Base-by-base conservation (phyloP, 441 rosid genomes). In the Rhodomyrtus psidioides region DNA sequence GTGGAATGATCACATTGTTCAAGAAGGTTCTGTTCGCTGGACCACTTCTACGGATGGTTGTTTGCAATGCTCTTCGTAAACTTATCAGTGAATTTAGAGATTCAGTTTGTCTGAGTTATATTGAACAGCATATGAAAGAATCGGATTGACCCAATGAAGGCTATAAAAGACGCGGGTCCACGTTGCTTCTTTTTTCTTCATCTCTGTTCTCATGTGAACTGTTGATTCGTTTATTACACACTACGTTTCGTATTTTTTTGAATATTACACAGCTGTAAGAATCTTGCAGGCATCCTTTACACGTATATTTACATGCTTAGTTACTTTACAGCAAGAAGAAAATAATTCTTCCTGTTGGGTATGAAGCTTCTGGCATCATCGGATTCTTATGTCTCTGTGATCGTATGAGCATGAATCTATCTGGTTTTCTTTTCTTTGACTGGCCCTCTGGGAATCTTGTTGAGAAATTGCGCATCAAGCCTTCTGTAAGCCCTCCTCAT, bases 391-490 rank as follows among this genome's bases (percentile, higher is more conserved):
- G 79, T 65, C 49, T 42, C 6, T 28, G 83, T 16, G 27, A 46
- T 53, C n/a, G 59, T 54, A 2, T 82, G 9, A 14, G 60, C 56
- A 55, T 23, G 23, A 55, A 82, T 39, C 44, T 56, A 82, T 82
- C 83, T 54, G 58, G 46, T 93, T 91, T 92, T 93, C 55, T 89
- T 91, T 70, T 93, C 94, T 34, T 83, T 75, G 57, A 87, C 92
- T 5, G 97, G 89, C 16, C 95, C 96, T 87, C 98, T 92, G 44
- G 99, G 99, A 30, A 97, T 97, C 90, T 95, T 96, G 90, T 94
- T 91, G 30, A 97, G 93, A 90, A 96, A 92, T 44, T 42, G 88
- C 7, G 93, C 87, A 85, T 97, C 96, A 55, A 95, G 87, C 56
- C 90, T 91, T 82, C 82, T 88, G 87, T 87, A 92, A 26, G 88